phyloP scores from a whole-genome alignment of 495 filamentous ascomycete genomes.

The Tuber magnatum region DNA sequence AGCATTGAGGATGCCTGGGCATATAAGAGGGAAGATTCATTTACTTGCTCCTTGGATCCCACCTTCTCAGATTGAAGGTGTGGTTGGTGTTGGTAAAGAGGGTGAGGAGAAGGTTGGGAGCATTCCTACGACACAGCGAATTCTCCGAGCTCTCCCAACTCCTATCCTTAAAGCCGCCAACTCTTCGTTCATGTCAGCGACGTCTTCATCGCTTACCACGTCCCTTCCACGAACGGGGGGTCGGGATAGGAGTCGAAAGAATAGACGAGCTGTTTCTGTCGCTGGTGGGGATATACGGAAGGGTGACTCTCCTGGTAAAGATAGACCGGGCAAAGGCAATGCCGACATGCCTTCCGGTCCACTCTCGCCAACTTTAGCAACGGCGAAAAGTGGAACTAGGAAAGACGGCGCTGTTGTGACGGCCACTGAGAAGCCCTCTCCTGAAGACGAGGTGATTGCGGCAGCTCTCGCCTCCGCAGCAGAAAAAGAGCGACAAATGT shows the following conservation, averaged over 20 bases:
- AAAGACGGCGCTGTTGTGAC: constrained; percentile 11
- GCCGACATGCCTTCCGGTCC: constrained; percentile 33
- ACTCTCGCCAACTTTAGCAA: constrained; percentile 36
- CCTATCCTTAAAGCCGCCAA: constrained; percentile 90
- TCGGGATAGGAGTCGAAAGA: constrained; percentile 51
- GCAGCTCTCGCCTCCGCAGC: constrained; percentile 48
- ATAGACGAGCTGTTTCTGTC: constrained; percentile 40
- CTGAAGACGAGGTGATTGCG: constrained; percentile 45
- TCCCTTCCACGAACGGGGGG: constrained; percentile 61
- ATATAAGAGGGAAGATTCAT: constrained; percentile 91
- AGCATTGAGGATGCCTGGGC: constrained; percentile 88
- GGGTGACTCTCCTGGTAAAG: constrained; percentile 35
- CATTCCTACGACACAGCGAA: constrained; percentile 83
- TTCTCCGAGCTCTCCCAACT: constrained; percentile 83
- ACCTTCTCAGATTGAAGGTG: constrained; percentile 85
- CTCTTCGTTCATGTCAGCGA: constrained; percentile 86
- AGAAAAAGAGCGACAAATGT: constrained; percentile 63
- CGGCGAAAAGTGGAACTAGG: constrained; percentile 19
- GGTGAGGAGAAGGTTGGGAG: constrained; percentile 46
- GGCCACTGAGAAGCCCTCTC: constrained; percentile 33
- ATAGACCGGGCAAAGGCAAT: constrained; percentile 12
- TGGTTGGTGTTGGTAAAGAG: constrained; percentile 43
- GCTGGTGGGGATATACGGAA: constrained; percentile 42
- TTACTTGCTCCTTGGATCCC: constrained; percentile 97
- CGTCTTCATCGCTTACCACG: constrained; percentile 78